Percentiles rank a stretch among this genome's conserved stretches.
Conservation (phyloP, 192 early-diverging fungal genomes). For the Coemansia nantahalensis region DNA sequence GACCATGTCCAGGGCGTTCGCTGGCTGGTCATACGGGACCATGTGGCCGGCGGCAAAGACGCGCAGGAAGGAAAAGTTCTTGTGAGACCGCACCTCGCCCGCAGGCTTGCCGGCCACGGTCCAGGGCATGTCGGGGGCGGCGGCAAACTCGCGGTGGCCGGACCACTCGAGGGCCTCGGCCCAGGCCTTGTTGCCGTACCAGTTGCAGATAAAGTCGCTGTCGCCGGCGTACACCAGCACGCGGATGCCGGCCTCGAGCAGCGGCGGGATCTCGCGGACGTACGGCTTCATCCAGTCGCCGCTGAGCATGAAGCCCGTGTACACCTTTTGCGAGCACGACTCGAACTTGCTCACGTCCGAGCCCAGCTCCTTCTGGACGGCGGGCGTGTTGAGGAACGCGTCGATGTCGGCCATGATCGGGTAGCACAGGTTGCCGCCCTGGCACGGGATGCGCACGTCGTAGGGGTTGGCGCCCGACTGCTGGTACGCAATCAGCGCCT, state of each 20-base stretch:
- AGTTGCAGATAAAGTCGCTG: slow-evolving; percentile 93
- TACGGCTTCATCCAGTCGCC: slow-evolving; percentile 93
- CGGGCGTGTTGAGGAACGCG: slow-evolving; percentile 70
- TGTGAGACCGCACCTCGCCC: slow-evolving; percentile 66
- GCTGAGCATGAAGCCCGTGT: slow-evolving; percentile 71
- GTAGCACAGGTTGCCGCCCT: slow-evolving; percentile 83
- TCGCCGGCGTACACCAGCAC: slow-evolving; percentile 92
- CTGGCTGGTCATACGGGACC: slow-evolving; percentile 93
- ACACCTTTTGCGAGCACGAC: slow-evolving; percentile 83
- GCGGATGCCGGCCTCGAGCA: slow-evolving; percentile 78
- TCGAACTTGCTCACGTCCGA: slow-evolving; percentile 68
- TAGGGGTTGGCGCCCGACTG: slow-evolving; percentile 87
- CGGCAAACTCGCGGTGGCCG: slow-evolving; percentile 67
- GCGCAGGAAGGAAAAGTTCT: slow-evolving; percentile 80
- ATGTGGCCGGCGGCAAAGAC: slow-evolving; percentile 88
- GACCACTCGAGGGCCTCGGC: slow-evolving; percentile 80
- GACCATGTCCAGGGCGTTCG: slow-evolving; percentile 78
- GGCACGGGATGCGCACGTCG: slow-evolving; percentile 88
- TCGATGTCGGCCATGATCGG: slow-evolving; percentile 79
- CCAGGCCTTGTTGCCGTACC: slow-evolving; percentile 91
- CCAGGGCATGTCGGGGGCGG: slow-evolving; percentile 72
- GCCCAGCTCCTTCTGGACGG: slow-evolving; percentile 75
- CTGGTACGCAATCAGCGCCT: slow-evolving; percentile 76
- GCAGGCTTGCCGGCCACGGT: slow-evolving; percentile 58
- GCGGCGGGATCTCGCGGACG: slow-evolving; percentile 58